These are phyloP conservation scores for Ogataea salicorniae DNA, from an alignment of 805 yeast species.

Conservation along the genomic window DNA sequence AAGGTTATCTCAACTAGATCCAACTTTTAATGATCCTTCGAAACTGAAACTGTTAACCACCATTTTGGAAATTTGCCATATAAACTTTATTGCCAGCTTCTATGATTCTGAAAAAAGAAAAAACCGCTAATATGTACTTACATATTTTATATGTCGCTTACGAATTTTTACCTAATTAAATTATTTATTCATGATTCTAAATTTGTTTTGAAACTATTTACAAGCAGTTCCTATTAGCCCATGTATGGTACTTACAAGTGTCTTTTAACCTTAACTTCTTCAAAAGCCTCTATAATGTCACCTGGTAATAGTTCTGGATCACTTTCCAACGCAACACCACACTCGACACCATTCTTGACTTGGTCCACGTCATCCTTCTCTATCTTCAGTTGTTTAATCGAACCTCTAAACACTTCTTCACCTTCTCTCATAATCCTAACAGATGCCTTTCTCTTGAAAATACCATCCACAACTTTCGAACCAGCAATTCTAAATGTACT, in stretches of 20 bases:
- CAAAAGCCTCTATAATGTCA: conserved; percentile 69
- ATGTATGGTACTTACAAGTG: conserved; percentile 4
- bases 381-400: conserved; percentile 68
- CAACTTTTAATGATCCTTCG: neutral
- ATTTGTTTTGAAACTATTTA: neutral
- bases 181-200: neutral
- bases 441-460: conserved; percentile 50
- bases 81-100: conserved; percentile 4
- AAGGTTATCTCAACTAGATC: neutral
- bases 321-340: conserved; percentile 70
- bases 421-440: conserved; percentile 45
- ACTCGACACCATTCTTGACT: conserved; percentile 81
- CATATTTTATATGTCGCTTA: too few relatives aligned
- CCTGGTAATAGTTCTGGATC: conserved; percentile 41
- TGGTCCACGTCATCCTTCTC: conserved; percentile 74
- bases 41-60: neutral
- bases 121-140: too few relatives aligned
- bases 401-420: conserved; percentile 32
- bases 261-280: conserved; percentile 55
- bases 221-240: too few relatives aligned
- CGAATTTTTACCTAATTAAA: too few relatives aligned
- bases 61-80: conserved; percentile 3
- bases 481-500: conserved; percentile 72
- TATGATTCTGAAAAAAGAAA: conserved; percentile 14
- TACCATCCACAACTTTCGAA: conserved; percentile 70